Base-by-base conservation (phyloP, 371 early-diverging fungal species). In the Smittium mucronatum region DNA sequence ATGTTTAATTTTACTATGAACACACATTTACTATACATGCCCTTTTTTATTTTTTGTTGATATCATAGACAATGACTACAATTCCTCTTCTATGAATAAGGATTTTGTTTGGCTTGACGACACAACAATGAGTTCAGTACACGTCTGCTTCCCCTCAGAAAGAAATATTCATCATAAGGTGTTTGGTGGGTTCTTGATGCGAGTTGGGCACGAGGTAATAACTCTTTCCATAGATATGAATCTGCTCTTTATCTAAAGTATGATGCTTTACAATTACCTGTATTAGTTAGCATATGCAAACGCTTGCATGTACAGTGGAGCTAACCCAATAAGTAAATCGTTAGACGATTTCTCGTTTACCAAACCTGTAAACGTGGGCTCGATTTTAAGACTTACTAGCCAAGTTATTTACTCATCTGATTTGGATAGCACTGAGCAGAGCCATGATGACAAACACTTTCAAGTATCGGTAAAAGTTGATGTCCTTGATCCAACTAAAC, bases 151-250 rank as follows among this genome's bases (percentile, higher is more conserved):
- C 58, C 79, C 77, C 21, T 69, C 77, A 69, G 89, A 93, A 64
- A 87, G 95, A 58, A 97, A 97, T 71, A 87, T 97, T 36, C 93
- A 97, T 75, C 86, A 89, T 72, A 90, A 88, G 75, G 90, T 96
- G 58, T 97, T 97, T 85, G 97, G 97, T 70, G 90, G 89, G 32
- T 88, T 86, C 65, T 70, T 88, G 60, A 88, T 89, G 89, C 85
- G 87, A 36, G 80, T 88, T 60, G 92, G 90, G 1, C 89, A 84
- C 71, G 90, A 91, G 68, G 68, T 68, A 68, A 58, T 30, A 30
- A 5, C 33, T 21, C 57, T 21, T 57, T 21, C 57, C 17, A 21
- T 21, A 57, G 26, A 21, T 21, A 21, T 21, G 17, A 21, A 57
- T 21, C 21, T 57, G 57, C 57, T 57, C 21, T 57, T 57, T 17